Base-by-base conservation (phyloP, 495 filamentous ascomycete species). In the Xylaria acuta region DNA sequence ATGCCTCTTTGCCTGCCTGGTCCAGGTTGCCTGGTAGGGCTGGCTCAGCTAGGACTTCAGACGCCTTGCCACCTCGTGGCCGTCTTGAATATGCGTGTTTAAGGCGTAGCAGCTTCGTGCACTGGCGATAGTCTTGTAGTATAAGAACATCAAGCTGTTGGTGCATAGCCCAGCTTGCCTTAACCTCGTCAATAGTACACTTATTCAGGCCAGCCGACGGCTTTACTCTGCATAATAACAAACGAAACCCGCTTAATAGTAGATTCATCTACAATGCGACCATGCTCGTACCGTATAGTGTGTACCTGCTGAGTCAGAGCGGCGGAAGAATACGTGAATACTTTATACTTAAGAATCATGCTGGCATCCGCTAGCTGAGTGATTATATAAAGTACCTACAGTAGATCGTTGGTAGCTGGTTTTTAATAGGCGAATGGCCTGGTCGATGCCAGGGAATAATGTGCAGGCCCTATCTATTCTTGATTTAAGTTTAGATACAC, bases 1-100 rank as follows among this genome's bases (percentile, higher is more conserved):
- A 11, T 20, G 45, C 25, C 49, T 56, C 47, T 64, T 34, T 56
- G 62, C 70, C 67, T 49, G 60, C 51, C 63, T 72, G 6, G 51
- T 1, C 53, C 38, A 38, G 62, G 25, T 59, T 64, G 60, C 60
- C 69, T 60, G 32, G 70, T 67, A 72, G 51, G 70, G 70, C 70
- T 72, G 70, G 41, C 41, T 72, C 70, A 72, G 70, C 70, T 72
- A 72, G 70, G 70, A 67, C 70, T 49, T 22, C 38, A 45, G 51
- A 66, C 41, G 63, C 63, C 62, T 54, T 63, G 47, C 32, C 51
- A 40, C 43, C 47, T 64, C n/a, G 60, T 64, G 45, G 12, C 16
- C 47, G 6, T 56, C 12, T 62, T 51, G 43, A 53, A 32, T 38
- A 30, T 47, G 25, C 3, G 16, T 34, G 38, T 34, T 9, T 60